These are phyloP conservation scores for Kockovaella imperatae DNA, from an alignment of 768 basidiomycete species.

Conservation along the genomic window DNA sequence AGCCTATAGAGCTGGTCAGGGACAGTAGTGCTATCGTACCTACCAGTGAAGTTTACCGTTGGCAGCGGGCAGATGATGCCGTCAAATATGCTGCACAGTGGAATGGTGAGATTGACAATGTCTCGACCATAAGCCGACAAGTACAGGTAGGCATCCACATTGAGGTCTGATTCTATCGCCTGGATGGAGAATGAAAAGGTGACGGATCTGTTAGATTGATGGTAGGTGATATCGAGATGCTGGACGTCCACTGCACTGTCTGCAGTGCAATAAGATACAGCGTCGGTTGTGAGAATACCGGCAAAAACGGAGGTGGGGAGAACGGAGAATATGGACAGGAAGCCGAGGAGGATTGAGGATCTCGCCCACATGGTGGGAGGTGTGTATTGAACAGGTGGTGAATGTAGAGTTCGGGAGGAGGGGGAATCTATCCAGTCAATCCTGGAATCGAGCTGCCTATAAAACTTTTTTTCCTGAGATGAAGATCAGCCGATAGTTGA, in stretches of 20 bases:
- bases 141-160: conserved; percentile 71
- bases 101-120: conserved; percentile 72
- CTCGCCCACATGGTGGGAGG: conserved; percentile 7
- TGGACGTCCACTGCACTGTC: conserved; percentile 36
- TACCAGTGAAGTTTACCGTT: conserved; percentile 77
- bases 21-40: conserved; percentile 4
- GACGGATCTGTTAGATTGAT: conserved; percentile 52
- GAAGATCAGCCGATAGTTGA: no score
- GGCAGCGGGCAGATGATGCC: conserved; percentile 76
- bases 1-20: conserved; percentile 18
- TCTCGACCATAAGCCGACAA: conserved; percentile 82
- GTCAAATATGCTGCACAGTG: conserved; percentile 69
- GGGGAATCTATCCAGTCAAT: no score
- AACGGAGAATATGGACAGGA: conserved; percentile 6
- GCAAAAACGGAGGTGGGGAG: conserved; percentile 6
- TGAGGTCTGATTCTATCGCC: conserved; percentile 61
- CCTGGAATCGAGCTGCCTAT: no score
- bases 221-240: conserved; percentile 39
- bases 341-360: not conserved
- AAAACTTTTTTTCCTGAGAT: no score
- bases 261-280: conserved; percentile 40
- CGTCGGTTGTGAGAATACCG: conserved; percentile 26
- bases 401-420: no score
- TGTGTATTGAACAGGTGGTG: no score
- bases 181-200: conserved; percentile 79